Base-by-base conservation (phyloP, 352 stramenopile species). In the Pythium rhizo-oryzae region DNA sequence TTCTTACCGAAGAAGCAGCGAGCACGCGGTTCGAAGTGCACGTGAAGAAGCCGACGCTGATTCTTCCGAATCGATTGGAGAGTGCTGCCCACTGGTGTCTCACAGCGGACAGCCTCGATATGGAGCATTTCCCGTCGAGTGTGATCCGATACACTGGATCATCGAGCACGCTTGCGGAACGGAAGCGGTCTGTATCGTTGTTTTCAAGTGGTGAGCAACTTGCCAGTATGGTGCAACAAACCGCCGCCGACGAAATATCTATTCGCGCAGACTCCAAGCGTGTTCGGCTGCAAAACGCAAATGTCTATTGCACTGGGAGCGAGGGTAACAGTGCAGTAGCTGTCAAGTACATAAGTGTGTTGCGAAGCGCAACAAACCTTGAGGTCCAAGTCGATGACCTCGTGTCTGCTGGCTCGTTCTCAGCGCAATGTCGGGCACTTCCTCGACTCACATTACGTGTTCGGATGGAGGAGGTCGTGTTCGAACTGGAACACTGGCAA, bases 351-450 rank as follows among this genome's bases (percentile, higher is more conserved):
- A 50, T 68, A 21, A 57, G 25, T 18, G n/a, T 79, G 21, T 44
- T 94, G 8, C 70, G 74, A 8, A 65, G 70, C 0, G 69, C 82
- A 46, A 72, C 86, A 3, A 74, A 88, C 35, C 37, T 94, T 19
- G 76, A 70, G 12, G 80, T 94, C 50, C 77, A 86, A 57, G 82
- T 93, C 13, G 81, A 92, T 33, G 86, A 94, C 55, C 65, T 94
- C 16, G 71, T 84, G 7, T 87, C 84, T 19, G 80, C 79, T 2
- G 78, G 70, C 4, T 70, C 84, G 43, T 79, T 69, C 1, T 58
- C 87, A 9, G 69, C 70, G 33, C 67, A 81, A 16, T 64, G 78
- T 23, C 62, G 60, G 5, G 52, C 65, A 19, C 76, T 95, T 16
- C 80, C 87, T 30, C 81, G 87, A 18, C 90, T 95, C 30, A 84